Conservation (phyloP, 2,329 filamentous ascomycete genomes). For the Aspergillus texensis region DNA sequence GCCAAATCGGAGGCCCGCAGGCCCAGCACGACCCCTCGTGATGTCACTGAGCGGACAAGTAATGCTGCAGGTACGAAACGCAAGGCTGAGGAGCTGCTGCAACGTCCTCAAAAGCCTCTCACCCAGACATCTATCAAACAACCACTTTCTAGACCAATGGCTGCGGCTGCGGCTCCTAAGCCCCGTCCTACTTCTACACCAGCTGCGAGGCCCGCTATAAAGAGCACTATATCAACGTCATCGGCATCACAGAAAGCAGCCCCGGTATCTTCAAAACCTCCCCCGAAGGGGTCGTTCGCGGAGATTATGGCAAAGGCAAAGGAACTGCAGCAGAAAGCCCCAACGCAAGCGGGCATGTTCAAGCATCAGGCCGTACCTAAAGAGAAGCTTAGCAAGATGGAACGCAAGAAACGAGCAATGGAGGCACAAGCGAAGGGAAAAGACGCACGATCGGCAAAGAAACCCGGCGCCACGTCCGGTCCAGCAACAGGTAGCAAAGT, state of each 20-base stretch:
- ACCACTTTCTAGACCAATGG: conserved; percentile 19
- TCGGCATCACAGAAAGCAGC: conserved; percentile 22
- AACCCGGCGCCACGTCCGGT: conserved; percentile 24
- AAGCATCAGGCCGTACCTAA: conserved; percentile 58
- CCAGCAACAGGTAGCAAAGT: conserved; percentile 24
- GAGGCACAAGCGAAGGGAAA: conserved; percentile 47
- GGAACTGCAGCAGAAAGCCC: conserved; percentile 52
- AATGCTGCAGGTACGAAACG: conserved; percentile 38
- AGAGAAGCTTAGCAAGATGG: conserved; percentile 59
- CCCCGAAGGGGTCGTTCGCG: conserved; percentile 61
- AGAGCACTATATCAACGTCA: conserved; percentile 20
- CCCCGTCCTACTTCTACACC: conserved; percentile 18
- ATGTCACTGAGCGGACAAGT: conserved; percentile 22
- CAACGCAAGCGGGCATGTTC: conserved; percentile 53
- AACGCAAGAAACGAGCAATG: conserved; percentile 50
- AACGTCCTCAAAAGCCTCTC: conserved; percentile 30
- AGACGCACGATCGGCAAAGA: conserved; percentile 35
- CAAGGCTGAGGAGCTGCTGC: conserved; percentile 47
- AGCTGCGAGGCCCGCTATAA: conserved; percentile 23
- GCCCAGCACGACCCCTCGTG: conserved; percentile 18
- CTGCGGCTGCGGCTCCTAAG: conserved; percentile 25
- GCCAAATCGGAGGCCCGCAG: conserved; percentile 28
- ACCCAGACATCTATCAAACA: conserved; percentile 23
- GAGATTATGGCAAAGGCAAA: conserved; percentile 63
- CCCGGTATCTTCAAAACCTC: conserved; percentile 42